Conservation (phyloP, 2,329 filamentous ascomycete species). For the Mollisia scopiformis region DNA sequence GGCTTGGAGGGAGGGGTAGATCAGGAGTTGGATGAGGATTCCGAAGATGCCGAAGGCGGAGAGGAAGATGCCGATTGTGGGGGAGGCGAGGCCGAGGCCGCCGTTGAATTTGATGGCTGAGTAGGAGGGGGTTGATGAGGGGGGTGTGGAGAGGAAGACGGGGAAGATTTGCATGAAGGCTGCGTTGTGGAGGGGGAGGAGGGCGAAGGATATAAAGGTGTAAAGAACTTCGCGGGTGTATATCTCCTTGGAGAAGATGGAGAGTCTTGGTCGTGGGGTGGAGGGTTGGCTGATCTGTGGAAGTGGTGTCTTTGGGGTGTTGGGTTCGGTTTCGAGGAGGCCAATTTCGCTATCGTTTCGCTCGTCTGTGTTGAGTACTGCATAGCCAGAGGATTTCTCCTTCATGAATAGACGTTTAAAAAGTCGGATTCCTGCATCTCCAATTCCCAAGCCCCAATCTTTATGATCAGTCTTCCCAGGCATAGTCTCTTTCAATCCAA, state of each 20-base stretch:
- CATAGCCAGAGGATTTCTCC: slow-evolving; percentile 12
- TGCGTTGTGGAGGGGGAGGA: slow-evolving; percentile 71
- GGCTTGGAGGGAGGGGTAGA: slow-evolving; percentile 70
- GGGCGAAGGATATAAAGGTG: slow-evolving; percentile 63
- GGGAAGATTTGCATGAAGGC: slow-evolving; percentile 64
- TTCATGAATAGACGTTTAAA: slow-evolving; percentile 17
- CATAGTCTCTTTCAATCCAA: slow-evolving; percentile 41
- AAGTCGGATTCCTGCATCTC: slow-evolving; percentile 16
- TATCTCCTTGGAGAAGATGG: slow-evolving; percentile 37
- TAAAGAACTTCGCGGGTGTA: slow-evolving; percentile 40
- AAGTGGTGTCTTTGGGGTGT: background rate
- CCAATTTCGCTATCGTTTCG: slow-evolving; percentile 1
- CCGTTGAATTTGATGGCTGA: slow-evolving; percentile 55
- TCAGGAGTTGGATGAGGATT: slow-evolving; percentile 68
- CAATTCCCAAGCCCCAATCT: slow-evolving; percentile 29
- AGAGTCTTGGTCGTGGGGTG: slow-evolving; percentile 17
- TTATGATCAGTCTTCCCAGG: slow-evolving; percentile 34
- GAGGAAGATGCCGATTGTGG: slow-evolving; percentile 69
- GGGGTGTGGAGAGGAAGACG: slow-evolving; percentile 61
- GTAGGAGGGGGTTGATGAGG: slow-evolving; percentile 60
- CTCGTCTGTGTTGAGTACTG: slow-evolving; percentile 12
- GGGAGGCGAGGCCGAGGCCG: slow-evolving; percentile 70
- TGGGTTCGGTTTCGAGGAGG: slow-evolving; percentile 7
- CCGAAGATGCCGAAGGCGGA: slow-evolving; percentile 71
- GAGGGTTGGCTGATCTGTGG: slow-evolving; percentile 2